Percentiles rank a stretch among this genome's conserved stretches.
Conservation (phyloP, 2,329 filamentous ascomycete species). For the Colletotrichum sp. region DNA sequence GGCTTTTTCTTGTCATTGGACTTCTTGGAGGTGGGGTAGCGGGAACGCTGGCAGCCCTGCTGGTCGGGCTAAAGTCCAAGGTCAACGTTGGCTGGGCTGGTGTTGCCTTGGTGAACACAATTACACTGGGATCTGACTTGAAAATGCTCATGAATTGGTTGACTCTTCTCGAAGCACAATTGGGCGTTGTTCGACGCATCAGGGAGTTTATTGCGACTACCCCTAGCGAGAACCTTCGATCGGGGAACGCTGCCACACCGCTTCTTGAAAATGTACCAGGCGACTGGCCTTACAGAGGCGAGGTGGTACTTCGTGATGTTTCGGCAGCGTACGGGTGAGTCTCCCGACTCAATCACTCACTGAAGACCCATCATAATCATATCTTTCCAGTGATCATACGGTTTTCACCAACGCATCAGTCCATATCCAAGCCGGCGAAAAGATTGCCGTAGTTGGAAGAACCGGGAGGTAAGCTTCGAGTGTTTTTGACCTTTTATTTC, state of each 20-base stretch:
- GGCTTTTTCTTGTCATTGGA: neutral
- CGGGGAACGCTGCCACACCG: neutral
- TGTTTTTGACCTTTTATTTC: accelerated
- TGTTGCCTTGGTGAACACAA: neutral
- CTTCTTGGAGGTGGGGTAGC: neutral
- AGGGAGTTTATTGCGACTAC: neutral
- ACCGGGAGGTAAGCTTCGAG: neutral
- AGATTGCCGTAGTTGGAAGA: neutral
- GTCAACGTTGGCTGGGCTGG: neutral
- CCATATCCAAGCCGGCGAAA: neutral
- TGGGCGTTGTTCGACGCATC: neutral
- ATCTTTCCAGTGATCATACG: neutral
- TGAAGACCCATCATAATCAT: neutral
- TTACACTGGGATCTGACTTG: neutral
- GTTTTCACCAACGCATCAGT: neutral
- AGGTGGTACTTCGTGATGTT: neutral
- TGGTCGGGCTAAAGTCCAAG: neutral
- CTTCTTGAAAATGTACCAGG: no score
- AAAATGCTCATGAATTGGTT: neutral
- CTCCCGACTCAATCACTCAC: neutral
- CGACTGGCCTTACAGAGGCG: neutral
- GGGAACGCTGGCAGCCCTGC: neutral
- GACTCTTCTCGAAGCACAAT: neutral
- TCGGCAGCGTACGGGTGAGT: neutral
- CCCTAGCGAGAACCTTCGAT: neutral